Evolutionary conservation across 1,139 yeast species (phyloP), one percentile per base, ranked within the genome.

Genomic region (Maudiozyma humilis): DNA sequence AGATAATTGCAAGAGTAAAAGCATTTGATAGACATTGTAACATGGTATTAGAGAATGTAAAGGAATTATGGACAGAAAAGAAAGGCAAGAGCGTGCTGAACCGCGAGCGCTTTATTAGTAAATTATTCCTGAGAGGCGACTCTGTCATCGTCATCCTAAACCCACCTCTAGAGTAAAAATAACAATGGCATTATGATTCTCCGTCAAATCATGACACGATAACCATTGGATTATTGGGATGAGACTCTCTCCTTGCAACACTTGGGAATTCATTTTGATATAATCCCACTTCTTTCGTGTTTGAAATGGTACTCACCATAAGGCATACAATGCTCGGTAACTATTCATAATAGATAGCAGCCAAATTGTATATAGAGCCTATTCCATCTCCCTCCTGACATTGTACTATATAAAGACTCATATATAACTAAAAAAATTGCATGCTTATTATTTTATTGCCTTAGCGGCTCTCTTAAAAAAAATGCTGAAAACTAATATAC

Each of bases 11-110:
- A 1, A 78, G 85, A 53, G 93, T 91, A 41, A 84, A 85, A 60
- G 97, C 97, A 0, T 93, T 88, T 62, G 99, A 91, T 62, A 79
- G 96, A 58, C 99, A 91, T 64, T 83, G 96, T 50, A 91, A 91
- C 63, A 78, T 91, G 83, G 82, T 91, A 7, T 68, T 91, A 52
- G 96, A 87, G 57, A 87, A 88, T 56, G 97, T 91, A 36, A 87
- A 85, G 61, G 98, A 91, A 60, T 68, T 87, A 56, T 87, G 95
- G 95, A 78, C 85, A 0, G 95, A 87, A 55, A 79, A 79, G 54
- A 82, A 83, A 57, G 79, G 77, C 53, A 82, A 84, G 36, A 78
- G 81, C 57, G 71, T 80, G 1, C 74, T 82, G 5, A 71, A 85
- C 46, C 79, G 80, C 56, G 98, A 93, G 62, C 68, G 98, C 54